phyloP scores from a whole-genome alignment of 2,329 filamentous ascomycete species.

The Colletotrichum sp. region DNA sequence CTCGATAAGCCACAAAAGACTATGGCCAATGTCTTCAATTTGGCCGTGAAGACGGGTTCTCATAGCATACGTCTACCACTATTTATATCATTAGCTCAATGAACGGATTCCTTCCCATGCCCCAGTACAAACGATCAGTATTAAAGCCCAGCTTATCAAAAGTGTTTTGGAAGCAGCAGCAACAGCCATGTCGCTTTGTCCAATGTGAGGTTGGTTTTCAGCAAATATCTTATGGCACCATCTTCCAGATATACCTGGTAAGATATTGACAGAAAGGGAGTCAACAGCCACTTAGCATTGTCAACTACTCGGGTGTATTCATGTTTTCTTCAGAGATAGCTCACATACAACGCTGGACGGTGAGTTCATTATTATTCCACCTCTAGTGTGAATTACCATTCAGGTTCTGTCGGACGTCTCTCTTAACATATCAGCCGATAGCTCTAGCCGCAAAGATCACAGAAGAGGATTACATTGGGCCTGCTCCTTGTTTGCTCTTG shows the following conservation, averaged over 20 bases:
- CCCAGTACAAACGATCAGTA: rapidly evolving
- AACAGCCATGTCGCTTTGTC: background rate
- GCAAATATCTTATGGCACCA: background rate
- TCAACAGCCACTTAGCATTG: rapidly evolving
- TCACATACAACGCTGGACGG: background rate
- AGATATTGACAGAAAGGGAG: rapidly evolving
- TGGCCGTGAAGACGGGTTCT: background rate
- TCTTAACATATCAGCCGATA: background rate
- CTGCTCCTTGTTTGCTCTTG: background rate
- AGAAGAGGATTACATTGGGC: rapidly evolving
- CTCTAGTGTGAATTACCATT: background rate
- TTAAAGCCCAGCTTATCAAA: rapidly evolving
- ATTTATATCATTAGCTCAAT: background rate
- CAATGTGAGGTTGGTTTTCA: rapidly evolving
- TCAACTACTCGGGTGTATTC: background rate
- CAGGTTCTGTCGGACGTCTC: background rate
- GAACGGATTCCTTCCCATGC: background rate
- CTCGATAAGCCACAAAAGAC: background rate
- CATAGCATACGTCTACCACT: background rate
- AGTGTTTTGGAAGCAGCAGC: rapidly evolving
- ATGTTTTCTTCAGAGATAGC: background rate
- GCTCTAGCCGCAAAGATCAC: rapidly evolving
- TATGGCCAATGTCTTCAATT: rapidly evolving
- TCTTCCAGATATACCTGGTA: rapidly evolving
- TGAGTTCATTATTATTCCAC: background rate